Conservation (phyloP, 1,284 basidiomycete species). For the Ustilago vetiveriae region DNA sequence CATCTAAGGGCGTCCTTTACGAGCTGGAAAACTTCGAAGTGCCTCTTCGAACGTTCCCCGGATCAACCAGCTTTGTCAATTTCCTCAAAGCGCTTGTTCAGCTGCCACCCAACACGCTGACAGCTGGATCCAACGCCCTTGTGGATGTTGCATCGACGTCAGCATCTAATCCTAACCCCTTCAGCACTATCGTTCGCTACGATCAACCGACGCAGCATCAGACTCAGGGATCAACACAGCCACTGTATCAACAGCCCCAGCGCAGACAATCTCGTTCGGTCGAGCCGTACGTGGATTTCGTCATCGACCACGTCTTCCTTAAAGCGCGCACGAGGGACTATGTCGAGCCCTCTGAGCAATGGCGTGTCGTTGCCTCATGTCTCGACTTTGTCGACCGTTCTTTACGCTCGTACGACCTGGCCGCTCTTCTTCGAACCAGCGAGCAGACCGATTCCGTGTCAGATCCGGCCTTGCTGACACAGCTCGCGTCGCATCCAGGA, state of each 20-base stretch:
- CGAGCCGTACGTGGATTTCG: slow-evolving; percentile 82
- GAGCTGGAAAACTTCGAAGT: slow-evolving; percentile 89
- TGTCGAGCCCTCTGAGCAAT: slow-evolving; percentile 78
- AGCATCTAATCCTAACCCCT: slow-evolving; percentile 24
- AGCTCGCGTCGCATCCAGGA: slow-evolving; percentile 77
- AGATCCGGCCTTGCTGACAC: slow-evolving; percentile 59
- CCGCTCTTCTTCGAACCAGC: slow-evolving; percentile 31
- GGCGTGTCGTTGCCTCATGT: slow-evolving; percentile 85
- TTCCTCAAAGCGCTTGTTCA: slow-evolving; percentile 77
- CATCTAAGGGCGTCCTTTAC: slow-evolving; percentile 56
- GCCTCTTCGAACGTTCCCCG: slow-evolving; percentile 79
- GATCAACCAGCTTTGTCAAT: slow-evolving; percentile 85
- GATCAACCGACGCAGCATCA: slow-evolving; percentile 29
- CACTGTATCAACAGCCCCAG: slow-evolving; percentile 26
- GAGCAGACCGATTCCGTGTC: slow-evolving; percentile 42
- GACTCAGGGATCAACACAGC: slow-evolving; percentile 21
- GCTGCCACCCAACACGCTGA: slow-evolving; percentile 24
- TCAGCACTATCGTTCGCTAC: slow-evolving; percentile 41
- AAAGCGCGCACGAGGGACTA: slow-evolving; percentile 75
- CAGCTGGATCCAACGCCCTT: slow-evolving; percentile 30
- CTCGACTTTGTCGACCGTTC: slow-evolving; percentile 86
- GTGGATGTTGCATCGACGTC: slow-evolving; percentile 11
- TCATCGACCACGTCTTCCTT: slow-evolving; percentile 85
- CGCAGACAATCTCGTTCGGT: slow-evolving; percentile 68
- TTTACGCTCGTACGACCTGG: slow-evolving; percentile 82